Percentiles rank a stretch among this genome's conserved stretches.
Evolutionary conservation across 1,139 yeast genomes (phyloP).

Genomic region (Scheffersomyces segobiensis): DNA sequence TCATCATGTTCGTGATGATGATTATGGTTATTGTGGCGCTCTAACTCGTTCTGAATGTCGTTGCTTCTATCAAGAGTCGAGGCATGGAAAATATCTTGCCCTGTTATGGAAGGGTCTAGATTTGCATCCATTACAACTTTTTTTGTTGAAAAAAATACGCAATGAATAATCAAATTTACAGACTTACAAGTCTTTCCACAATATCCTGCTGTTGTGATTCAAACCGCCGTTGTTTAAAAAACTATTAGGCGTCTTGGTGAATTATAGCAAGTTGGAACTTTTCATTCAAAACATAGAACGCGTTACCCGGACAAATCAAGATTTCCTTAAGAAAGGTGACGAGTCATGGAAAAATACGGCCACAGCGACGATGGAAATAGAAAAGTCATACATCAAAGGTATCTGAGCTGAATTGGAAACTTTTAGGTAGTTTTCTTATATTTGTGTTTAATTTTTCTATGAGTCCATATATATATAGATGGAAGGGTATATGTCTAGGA

Average conservation of each 20-base stretch:
- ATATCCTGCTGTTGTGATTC: neutral
- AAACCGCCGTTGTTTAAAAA: neutral
- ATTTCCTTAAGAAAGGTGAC: too few relatives aligned
- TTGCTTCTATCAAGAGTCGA: neutral
- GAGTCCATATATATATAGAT: neutral
- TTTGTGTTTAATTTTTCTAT: neutral
- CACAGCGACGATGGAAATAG: neutral
- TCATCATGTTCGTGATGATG: slow-evolving; percentile 2
- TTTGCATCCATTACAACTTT: slow-evolving; percentile 9
- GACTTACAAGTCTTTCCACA: neutral
- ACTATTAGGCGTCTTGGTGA: neutral
- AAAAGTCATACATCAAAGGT: neutral
- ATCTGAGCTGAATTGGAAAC: neutral
- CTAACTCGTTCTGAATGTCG: slow-evolving; percentile 1
- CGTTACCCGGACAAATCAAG: neutral
- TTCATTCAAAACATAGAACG: neutral
- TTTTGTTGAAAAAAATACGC: neutral
- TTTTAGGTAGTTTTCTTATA: neutral
- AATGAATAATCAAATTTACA: too few relatives aligned
- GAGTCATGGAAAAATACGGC: neutral
- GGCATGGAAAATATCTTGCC: slow-evolving; percentile 6
- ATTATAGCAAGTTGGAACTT: neutral
- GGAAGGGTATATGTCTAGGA: neutral
- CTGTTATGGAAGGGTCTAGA: slow-evolving; percentile 9
- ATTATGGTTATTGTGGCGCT: slow-evolving; percentile 1